A percentile compares a stretch with the other conserved stretches of the same genome.
Evolutionary conservation across 768 basidiomycete genomes (phyloP).

Genomic region (Panaeolus papilionaceus): DNA sequence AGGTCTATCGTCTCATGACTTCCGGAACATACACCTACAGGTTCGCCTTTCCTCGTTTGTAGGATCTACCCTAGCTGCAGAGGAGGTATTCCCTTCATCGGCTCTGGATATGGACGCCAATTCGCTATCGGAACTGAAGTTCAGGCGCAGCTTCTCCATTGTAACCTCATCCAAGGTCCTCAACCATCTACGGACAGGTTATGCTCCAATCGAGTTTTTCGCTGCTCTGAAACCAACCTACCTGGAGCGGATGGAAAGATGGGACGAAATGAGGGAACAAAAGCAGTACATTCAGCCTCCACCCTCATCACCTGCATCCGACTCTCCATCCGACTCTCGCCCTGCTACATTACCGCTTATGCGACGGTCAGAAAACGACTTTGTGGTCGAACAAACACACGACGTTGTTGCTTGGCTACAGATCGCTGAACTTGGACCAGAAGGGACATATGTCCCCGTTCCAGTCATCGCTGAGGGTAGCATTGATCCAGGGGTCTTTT

Average conservation of each 20-base stretch:
- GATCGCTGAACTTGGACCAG: slow-evolving; percentile 84
- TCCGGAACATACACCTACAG: slow-evolving; percentile 86
- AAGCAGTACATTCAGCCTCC: slow-evolving; percentile 50
- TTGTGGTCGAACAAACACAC: slow-evolving; percentile 85
- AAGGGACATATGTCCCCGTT: slow-evolving; percentile 84
- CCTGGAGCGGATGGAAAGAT: slow-evolving; percentile 86
- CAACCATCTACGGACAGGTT: slow-evolving; percentile 73
- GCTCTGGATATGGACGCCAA: slow-evolving; percentile 75
- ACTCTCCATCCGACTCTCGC: slow-evolving; percentile 33
- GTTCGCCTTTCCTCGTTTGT: slow-evolving; percentile 87
- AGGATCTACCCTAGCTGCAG: slow-evolving; percentile 68
- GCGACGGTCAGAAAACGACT: slow-evolving; percentile 93
- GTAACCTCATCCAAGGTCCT: slow-evolving; percentile 77
- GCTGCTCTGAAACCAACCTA: slow-evolving; percentile 83
- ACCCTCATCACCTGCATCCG: slow-evolving; percentile 40
- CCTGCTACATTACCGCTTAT: slow-evolving; percentile 65
- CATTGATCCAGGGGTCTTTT: slow-evolving; percentile 86
- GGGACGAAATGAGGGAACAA: slow-evolving; percentile 93
- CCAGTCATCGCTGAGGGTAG: slow-evolving; percentile 78
- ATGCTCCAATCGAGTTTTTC: slow-evolving; percentile 91
- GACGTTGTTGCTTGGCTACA: slow-evolving; percentile 91
- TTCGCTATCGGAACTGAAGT: slow-evolving; percentile 79
- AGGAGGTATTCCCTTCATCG: slow-evolving; percentile 84
- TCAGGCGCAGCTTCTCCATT: slow-evolving; percentile 84
- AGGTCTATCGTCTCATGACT: slow-evolving; percentile 90